Evolutionary conservation across 2,329 filamentous ascomycete genomes (phyloP), one percentile per base, ranked within the genome.

Genomic region (Aspergillus clavatus): DNA sequence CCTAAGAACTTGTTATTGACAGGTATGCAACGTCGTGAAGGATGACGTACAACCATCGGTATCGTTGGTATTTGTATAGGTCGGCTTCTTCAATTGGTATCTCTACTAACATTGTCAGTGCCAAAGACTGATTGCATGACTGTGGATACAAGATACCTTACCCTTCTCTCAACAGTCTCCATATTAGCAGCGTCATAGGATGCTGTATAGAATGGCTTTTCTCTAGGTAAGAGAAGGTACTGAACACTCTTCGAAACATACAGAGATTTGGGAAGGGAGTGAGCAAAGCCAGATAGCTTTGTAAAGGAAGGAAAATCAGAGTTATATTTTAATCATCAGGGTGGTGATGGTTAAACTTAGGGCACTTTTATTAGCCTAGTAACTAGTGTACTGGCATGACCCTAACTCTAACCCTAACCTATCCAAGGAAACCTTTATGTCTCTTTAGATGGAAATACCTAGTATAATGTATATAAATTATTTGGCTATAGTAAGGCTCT

Each of bases 221-320:
- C 28, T 31, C 28, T 31, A 31, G 28, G 16, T 31, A 31, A 16
- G n/a, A 31, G 28, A 31, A 18, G 28, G 28, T 31, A 7, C 28
- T 16, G n/a, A 31, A 31, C 1, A 4, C 3, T 31, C 28, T 31
- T 31, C n/a, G 28, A 31, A 31, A 31, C 28, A 31, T 31, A 18
- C 11, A 16, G 28, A 31, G 7, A 28, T 28, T n/a, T 8, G n/a
- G n/a, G 60, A 60, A 27, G 75, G 73, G 6, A 12, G 27, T n/a
- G 27, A 28, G 27, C 27, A 31, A 3, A 31, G 23, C 28, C 28
- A 18, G 5, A 18, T 18, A n/a, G n/a, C n/a, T n/a, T n/a, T n/a
- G n/a, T n/a, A n/a, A n/a, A n/a, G n/a, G n/a, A n/a, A n/a, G n/a
- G n/a, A n/a, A n/a, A n/a, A n/a, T n/a, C n/a, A n/a, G n/a, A n/a